phyloP scores from a whole-genome alignment of 352 stramenopile genomes.

The Aphanomyces stellatus region DNA sequence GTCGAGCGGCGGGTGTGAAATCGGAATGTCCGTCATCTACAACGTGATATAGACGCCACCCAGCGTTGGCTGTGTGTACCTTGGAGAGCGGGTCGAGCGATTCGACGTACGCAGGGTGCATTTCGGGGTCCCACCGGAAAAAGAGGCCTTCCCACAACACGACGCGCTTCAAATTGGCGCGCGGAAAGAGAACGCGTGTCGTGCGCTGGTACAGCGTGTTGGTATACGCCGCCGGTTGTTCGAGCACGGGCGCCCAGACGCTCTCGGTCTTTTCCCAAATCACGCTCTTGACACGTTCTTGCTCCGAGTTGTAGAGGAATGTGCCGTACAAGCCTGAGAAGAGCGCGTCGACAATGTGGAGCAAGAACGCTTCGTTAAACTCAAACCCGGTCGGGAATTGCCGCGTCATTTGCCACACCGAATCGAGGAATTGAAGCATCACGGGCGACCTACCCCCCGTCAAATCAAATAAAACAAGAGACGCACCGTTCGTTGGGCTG shows the following conservation, averaged over 20 bases:
- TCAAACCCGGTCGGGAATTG: conserved; percentile 85
- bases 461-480: neutral
- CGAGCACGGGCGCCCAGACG: conserved; percentile 72
- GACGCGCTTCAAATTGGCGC: conserved; percentile 79
- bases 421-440: conserved; percentile 83
- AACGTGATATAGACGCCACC: too few relatives aligned
- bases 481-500: conserved; percentile 56
- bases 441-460: conserved; percentile 39
- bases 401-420: conserved; percentile 80
- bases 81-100: conserved; percentile 51
- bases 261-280: conserved; percentile 81
- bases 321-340: conserved; percentile 74
- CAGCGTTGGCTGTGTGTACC: neutral
- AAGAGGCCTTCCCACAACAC: conserved; percentile 83
- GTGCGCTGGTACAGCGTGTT: conserved; percentile 71
- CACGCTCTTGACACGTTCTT: conserved; percentile 71
- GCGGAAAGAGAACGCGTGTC: conserved; percentile 73
- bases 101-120: conserved; percentile 73
- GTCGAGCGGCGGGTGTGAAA: neutral
- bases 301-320: conserved; percentile 81
- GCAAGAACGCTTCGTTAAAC: conserved; percentile 82
- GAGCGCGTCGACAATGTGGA: conserved; percentile 69
- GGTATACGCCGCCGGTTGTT: conserved; percentile 50
- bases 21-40: neutral
- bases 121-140: conserved; percentile 79